Evolutionary conservation across 495 filamentous ascomycete species (phyloP), one percentile per base, ranked within the genome.

Genomic region (Penicillium coffeae): DNA sequence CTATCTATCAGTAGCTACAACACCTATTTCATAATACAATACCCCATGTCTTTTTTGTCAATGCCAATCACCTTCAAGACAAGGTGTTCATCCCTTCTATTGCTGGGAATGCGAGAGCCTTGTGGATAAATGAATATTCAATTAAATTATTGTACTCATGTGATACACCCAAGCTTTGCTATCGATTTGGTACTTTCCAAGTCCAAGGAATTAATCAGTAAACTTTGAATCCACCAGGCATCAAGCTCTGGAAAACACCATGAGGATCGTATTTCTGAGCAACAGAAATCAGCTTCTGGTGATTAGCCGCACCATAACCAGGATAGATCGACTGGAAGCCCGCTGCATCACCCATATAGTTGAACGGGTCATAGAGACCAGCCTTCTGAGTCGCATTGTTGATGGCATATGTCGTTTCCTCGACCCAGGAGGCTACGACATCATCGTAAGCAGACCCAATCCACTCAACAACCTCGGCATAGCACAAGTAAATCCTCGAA

Each of bases 191-290:
- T n/a, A n/a, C n/a, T n/a, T n/a, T n/a, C n/a, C n/a, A n/a, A n/a
- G n/a, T n/a, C n/a, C n/a, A n/a, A n/a, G n/a, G n/a, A n/a, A 14
- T 37, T 37, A 13, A 20, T 50, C 39, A 59, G 38, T 55, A 59
- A 9, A 70, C 50, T 54, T 70, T 68, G 32, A 65, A 70, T 22
- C 67, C 68, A 40, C 68, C 68, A 20, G 68, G 68, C 14, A 74
- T 67, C 40, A 69, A 47, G 25, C 40, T 69, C 69, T 80, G 75
- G 47, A 82, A 82, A 1, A 80, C 60, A 1, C 59, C 68, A 1
- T 65, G 45, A 0, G 76, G 75, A 48, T 82, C 79, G 50, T 76
- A 82, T 58, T 74, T 71, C 47, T 56, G 54, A 1, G 64, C 69
- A 33, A 70, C 63, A 18, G 46, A 37, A 20, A 54, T 47, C 42